phyloP scores from a whole-genome alignment of 2,329 filamentous ascomycete genomes.

The Penicillium digitatum region DNA sequence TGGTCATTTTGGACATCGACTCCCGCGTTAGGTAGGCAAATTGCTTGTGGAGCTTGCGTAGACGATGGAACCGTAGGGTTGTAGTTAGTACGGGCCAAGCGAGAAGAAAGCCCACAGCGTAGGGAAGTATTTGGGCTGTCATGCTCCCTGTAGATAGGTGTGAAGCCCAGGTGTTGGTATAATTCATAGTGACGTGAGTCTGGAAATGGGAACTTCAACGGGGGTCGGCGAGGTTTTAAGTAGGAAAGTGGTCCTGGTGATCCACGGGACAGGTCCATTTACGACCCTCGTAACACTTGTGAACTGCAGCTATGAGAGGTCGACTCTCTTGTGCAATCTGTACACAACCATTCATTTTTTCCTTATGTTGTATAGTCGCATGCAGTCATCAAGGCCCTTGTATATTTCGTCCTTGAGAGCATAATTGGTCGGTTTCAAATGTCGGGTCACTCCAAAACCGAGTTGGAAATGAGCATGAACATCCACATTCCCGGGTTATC shows the following conservation, averaged over 20 bases:
- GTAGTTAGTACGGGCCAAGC: slow-evolving; percentile 29
- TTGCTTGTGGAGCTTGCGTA: slow-evolving; percentile 40
- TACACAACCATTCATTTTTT: too few relatives aligned
- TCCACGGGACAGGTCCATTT: background rate
- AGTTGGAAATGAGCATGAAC: background rate
- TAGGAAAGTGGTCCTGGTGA: background rate
- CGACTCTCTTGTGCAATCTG: background rate
- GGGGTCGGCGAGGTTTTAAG: background rate
- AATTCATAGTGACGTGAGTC: background rate
- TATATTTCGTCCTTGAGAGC: too few relatives aligned
- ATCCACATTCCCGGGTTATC: background rate
- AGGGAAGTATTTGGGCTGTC: slow-evolving; percentile 19
- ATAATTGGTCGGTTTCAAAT: background rate
- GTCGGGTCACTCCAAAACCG: background rate
- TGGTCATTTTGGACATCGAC: slow-evolving; percentile 52
- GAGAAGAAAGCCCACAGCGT: slow-evolving; percentile 19
- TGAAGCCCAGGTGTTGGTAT: background rate
- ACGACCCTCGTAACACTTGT: background rate
- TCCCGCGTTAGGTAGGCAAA: slow-evolving; percentile 46
- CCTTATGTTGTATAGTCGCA: too few relatives aligned
- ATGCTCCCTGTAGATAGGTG: slow-evolving; percentile 3
- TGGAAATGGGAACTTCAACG: background rate
- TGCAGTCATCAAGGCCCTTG: background rate
- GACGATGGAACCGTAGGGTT: slow-evolving; percentile 30
- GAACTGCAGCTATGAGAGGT: background rate